Base-by-base conservation (phyloP, 2,329 filamentous ascomycete species). In the Blastomyces gilchristii region DNA sequence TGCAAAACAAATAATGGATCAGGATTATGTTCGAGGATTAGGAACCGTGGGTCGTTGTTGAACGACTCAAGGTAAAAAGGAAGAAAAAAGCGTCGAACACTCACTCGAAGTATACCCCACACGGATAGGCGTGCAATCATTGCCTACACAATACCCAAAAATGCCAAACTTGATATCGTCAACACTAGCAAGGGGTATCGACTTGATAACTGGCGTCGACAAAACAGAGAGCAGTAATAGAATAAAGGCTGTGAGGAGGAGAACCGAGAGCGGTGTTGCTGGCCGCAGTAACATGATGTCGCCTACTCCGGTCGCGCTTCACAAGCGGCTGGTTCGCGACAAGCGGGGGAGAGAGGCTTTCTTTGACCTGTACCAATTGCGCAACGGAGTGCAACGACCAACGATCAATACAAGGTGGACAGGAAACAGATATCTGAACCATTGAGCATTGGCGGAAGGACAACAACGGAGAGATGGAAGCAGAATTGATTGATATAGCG, bases 171-270 rank as follows among this genome's bases (percentile, higher is more conserved):
- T 87, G 69, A 90, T 85, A 69, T 87, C 86, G 52, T 87, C 78
- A 72, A 87, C 93, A 61, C 85, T 86, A 47, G 89, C 92, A 52
- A 99, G 81, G 11, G 91, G 90, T 57, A 99, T 95, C 34, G 82
- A 83, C 72, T 88, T 86, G 73, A 97, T 88, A 68, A 99, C 86
- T 22, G 94, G 94, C 0, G 91, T 92, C 1, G 93, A 96, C n/a
- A 99, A 79, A 49, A 92, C 90, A 57, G 91, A 90, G 49, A 99
- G 81, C 57, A 97, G 81, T 61, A 97, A 82, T 66, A 97, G 81
- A 66, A 82, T 88, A 76, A 99, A 97, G 68, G 93, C 91, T 71
- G 84, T 82, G 66, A 95, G 84, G 71, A 97, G 87, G 74, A 97
- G 80, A 69, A 96, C 80, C 69, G 92, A 87, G 73, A 99, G 81